Evolutionary conservation across 192 early-diverging fungal genomes (phyloP), one percentile per base, ranked within the genome.

Genomic region (Coemansia sp.): DNA sequence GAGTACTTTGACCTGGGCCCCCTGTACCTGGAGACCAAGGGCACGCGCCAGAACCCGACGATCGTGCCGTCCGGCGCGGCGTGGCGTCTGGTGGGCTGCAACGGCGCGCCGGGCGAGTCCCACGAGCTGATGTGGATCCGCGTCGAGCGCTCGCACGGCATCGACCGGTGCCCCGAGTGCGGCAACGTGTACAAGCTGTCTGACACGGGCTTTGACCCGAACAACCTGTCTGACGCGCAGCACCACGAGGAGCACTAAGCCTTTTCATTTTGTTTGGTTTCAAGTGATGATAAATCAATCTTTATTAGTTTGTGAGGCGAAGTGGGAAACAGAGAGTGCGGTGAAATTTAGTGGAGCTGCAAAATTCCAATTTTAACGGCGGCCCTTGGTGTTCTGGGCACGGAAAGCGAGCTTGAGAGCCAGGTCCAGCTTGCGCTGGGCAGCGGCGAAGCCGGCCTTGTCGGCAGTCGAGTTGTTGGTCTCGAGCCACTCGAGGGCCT

Each of bases 161-260:
- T 92, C 62, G 91, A 97, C 69, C 90, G 95, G 66, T 98, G 96
- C 87, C 91, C 90, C 30, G 88, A 95, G 81, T 98, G 96, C 73
- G 96, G 96, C 67, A 84, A 81, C 67, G 87, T 82, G 48, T 92
- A 72, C 80, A 87, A 89, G 73, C 76, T 89, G 27, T 80, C 77
- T 14, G 77, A 80, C 12, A 55, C 60, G 29, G 76, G 76, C 25
- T 79, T 79, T 32, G 54, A 69, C 32, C 64, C 76, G 9, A 43
- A 67, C 12, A 64, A 63, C 49, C 64, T 77, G 40, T 11, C 43
- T n/a, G 57, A 62, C 45, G 56, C 64, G 14, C 11, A 50, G 50
- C 47, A 60, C 40, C 50, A 57, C 21, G 43, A 52, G 40, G 51
- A 29, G 32, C 23, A 64, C 30, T 42, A 49, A 27, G n/a, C n/a